phyloP scores from a whole-genome alignment of 163 green algal genomes.

The Chlamydomonas reinhardtii region DNA sequence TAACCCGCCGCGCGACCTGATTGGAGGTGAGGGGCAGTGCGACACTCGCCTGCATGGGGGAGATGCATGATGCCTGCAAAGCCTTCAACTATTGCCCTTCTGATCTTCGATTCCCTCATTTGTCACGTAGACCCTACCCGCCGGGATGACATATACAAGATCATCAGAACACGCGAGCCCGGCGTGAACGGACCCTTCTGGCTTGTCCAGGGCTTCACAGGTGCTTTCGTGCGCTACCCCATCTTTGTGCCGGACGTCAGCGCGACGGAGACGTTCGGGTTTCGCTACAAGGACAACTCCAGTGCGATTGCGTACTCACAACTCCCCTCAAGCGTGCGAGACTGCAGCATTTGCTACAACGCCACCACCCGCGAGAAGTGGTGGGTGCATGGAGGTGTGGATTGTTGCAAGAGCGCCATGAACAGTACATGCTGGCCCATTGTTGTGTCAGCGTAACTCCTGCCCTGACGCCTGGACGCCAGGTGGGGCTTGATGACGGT shows the following conservation, averaged over 20 bases:
- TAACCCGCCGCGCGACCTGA: neutral
- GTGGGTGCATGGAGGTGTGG: neutral
- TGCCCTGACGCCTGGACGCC: neutral
- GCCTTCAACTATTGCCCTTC: no score
- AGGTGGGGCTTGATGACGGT: constrained; percentile 23
- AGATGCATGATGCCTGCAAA: no score
- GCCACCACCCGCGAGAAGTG: constrained; percentile 2
- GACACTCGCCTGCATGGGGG: no score
- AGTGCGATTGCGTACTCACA: neutral
- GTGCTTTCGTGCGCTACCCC: constrained; percentile 5
- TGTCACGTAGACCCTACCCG: neutral
- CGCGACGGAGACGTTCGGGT: constrained; percentile 4
- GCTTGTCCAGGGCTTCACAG: neutral
- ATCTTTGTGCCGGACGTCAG: neutral
- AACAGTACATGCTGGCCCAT: no score
- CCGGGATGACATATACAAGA: neutral
- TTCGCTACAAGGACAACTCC: constrained; percentile 5
- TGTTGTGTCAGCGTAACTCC: no score
- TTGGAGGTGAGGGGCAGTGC: neutral
- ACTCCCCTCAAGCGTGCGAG: neutral
- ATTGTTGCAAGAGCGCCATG: no score
- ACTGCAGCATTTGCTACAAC: constrained; percentile 25
- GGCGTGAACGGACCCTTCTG: neutral
- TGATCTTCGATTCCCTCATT: no score
- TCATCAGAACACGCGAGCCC: neutral